Conservation (phyloP, 768 basidiomycete species). For the Psilocybe cubensis region DNA sequence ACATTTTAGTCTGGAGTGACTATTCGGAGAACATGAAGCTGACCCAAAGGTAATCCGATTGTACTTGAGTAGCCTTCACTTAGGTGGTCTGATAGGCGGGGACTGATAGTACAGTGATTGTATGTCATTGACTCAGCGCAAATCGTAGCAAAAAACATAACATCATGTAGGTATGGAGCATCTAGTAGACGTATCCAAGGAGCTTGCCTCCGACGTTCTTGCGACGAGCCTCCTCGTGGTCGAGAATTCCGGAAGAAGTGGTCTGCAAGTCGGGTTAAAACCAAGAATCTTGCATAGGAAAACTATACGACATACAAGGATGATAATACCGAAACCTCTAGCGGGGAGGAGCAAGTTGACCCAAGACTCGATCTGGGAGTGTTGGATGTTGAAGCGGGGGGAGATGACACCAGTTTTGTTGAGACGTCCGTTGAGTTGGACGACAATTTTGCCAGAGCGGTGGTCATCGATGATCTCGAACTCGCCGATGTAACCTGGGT, state of each 20-base stretch:
- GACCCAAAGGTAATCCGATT: too few species aligned
- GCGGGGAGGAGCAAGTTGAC: conserved; percentile 96
- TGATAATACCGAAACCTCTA: conserved; percentile 95
- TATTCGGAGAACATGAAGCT: too few species aligned
- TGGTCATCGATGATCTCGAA: conserved; percentile 99
- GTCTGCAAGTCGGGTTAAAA: conserved; percentile 53
- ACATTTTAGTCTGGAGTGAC: too few species aligned
- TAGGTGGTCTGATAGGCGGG: too few species aligned
- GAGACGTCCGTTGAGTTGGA: conserved; percentile 96
- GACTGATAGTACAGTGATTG: not conserved
- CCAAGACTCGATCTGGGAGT: conserved; percentile 92
- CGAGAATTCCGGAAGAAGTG: conserved; percentile 96
- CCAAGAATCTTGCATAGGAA: not conserved
- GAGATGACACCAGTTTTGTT: conserved; percentile 99
- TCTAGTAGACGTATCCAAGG: conserved; percentile 88
- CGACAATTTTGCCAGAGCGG: conserved; percentile 96
- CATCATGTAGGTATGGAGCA: not conserved
- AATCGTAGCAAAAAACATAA: not conserved
- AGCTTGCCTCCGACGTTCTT: conserved; percentile 98
- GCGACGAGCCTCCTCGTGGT: conserved; percentile 98
- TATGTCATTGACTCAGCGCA: not conserved
- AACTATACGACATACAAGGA: conserved; percentile 70
- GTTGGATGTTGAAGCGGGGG: conserved; percentile 97
- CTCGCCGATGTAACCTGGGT: conserved; percentile 93
- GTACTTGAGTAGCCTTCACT: too few species aligned